A percentile compares a stretch with the other conserved stretches of the same genome.
These are phyloP conservation scores for Penicillium sp. DNA, from an alignment of 2,329 filamentous ascomycete species.

Conservation along the genomic window DNA sequence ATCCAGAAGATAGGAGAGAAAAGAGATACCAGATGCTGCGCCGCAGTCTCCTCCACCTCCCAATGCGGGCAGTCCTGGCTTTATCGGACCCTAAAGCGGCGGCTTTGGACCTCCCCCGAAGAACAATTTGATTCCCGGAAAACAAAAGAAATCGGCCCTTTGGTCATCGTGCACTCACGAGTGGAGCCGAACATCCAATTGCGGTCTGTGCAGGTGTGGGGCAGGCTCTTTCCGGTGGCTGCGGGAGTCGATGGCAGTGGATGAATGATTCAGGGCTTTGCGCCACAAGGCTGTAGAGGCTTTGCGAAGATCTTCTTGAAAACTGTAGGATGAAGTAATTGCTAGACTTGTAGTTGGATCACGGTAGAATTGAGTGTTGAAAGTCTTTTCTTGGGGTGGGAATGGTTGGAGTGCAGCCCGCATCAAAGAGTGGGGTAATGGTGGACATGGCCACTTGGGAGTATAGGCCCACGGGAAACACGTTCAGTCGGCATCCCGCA, in stretches of 20 bases:
- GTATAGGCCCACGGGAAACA: conserved; percentile 16
- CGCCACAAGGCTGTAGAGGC: not conserved
- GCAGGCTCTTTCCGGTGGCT: conserved; percentile 5
- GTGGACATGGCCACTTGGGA: not conserved
- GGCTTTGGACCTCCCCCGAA: conserved; percentile 14
- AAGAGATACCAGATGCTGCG: not conserved
- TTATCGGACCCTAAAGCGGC: conserved; percentile 25
- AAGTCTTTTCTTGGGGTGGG: not conserved
- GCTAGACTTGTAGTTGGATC: not conserved
- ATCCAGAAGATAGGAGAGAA: not conserved
- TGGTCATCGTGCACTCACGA: conserved; percentile 11
- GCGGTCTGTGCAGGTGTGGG: conserved; percentile 19
- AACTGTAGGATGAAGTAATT: not conserved
- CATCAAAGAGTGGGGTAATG: conserved; percentile 11
- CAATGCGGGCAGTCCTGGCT: conserved; percentile 32
- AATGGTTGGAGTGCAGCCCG: conserved; percentile 8
- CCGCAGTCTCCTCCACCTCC: conserved; percentile 7
- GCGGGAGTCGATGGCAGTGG: not conserved
- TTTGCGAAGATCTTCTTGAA: not conserved
- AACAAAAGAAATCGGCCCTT: conserved; percentile 12
- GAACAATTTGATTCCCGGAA: conserved; percentile 1
- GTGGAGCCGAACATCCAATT: conserved; percentile 28
- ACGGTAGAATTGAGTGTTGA: not conserved
- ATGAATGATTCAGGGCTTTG: not conserved
- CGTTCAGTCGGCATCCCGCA: conserved; percentile 25